These are phyloP conservation scores for Rubroshorea leprosula DNA, from an alignment of 345 rosid genomes.

Conservation along the genomic window DNA sequence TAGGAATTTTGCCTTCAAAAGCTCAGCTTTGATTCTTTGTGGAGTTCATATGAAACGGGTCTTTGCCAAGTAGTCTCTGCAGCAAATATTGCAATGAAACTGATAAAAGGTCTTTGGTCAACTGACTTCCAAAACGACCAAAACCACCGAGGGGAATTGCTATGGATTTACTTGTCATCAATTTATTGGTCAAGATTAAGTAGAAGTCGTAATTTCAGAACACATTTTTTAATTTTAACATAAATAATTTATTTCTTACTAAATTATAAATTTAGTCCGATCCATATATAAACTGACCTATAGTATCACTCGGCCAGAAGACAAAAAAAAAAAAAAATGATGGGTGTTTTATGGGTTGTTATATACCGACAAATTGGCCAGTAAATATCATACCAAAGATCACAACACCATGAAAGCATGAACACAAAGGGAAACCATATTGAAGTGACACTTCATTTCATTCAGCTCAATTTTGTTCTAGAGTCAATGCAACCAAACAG, in stretches of 20 bases:
- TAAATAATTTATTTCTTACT: too few relatives aligned
- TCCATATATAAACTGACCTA: too few relatives aligned
- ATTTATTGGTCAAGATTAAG: too few relatives aligned
- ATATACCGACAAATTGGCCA: neutral
- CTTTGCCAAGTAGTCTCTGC: constrained; percentile 13
- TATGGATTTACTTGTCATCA: too few relatives aligned
- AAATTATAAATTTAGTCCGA: too few relatives aligned
- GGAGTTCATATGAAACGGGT: constrained; percentile 22
- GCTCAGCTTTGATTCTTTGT: constrained; percentile 31
- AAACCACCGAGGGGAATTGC: too few relatives aligned
- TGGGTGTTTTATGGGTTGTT: too few relatives aligned
- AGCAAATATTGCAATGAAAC: constrained; percentile 5
- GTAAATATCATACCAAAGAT: neutral
- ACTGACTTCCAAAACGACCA: constrained; percentile 19
- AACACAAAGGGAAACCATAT: neutral
- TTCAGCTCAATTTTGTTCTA: constrained; percentile 21
- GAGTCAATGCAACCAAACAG: constrained; percentile 36
- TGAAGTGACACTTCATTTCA: constrained; percentile 25
- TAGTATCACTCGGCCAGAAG: too few relatives aligned
- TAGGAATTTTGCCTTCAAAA: constrained; percentile 24
- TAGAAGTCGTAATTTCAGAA: too few relatives aligned
- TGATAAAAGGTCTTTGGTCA: constrained; percentile 18
- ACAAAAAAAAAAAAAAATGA: too few relatives aligned
- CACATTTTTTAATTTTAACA: too few relatives aligned
- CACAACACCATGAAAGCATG: neutral